Evolutionary conservation across 2,329 filamentous ascomycete species (phyloP).

Genomic region (Nigrospora osmanthi): DNA sequence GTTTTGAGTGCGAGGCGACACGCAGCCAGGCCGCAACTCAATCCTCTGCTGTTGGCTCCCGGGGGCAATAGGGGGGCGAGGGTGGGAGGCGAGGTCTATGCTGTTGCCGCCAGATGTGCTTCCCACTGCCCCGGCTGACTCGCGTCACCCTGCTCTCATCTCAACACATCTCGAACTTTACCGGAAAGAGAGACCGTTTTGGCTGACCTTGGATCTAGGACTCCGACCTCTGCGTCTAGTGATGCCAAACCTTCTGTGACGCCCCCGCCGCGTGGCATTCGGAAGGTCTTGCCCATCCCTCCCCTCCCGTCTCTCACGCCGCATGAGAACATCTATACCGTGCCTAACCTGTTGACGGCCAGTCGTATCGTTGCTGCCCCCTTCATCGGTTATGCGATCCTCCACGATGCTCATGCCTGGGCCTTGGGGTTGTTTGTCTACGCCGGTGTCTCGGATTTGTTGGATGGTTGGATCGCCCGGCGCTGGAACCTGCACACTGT

Average conservation of each 20-base stretch:
- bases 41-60: neutral
- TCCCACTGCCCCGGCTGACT: too few species aligned
- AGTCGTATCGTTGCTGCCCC: constrained; percentile 79
- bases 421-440: constrained; percentile 86
- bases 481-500: constrained; percentile 85
- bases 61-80: neutral
- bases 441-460: constrained; percentile 81
- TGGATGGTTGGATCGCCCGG: constrained; percentile 91
- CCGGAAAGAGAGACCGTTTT: too few species aligned
- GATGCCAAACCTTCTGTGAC: neutral
- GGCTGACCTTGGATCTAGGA: too few species aligned
- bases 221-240: neutral
- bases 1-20: constrained; percentile 1
- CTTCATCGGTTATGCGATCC: constrained; percentile 77
- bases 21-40: constrained; percentile 1
- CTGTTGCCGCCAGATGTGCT: too few species aligned
- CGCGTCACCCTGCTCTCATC: too few species aligned
- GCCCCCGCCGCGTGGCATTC: constrained; percentile 7
- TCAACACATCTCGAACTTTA: too few species aligned
- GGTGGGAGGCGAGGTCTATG: too few species aligned
- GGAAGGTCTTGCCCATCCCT: constrained; percentile 21
- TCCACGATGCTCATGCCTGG: constrained; percentile 71
- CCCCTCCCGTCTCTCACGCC: constrained; percentile 21
- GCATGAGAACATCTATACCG: constrained; percentile 90
- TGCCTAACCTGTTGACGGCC: constrained; percentile 91